These are phyloP conservation scores for Entomortierella beljakovae DNA, from an alignment of 192 early-diverging fungal genomes.

Conservation along the genomic window DNA sequence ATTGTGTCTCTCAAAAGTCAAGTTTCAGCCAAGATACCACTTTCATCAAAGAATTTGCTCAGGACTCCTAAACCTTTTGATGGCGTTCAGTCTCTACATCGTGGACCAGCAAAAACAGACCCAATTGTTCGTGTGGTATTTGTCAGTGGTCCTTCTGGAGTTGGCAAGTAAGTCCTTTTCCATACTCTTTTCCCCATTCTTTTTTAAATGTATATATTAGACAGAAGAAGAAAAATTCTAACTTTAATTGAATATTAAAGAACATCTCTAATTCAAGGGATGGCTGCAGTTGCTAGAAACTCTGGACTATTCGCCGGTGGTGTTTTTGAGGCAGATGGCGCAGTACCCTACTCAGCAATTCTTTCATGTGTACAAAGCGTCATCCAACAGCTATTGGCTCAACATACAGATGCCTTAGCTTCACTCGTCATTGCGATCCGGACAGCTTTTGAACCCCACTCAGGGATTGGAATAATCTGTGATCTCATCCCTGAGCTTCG, in stretches of 20 bases:
- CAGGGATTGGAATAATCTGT: conserved; percentile 48
- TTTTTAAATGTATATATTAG: too few relatives aligned
- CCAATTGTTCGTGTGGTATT: conserved; percentile 47
- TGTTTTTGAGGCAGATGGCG: conserved; percentile 23
- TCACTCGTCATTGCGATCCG: conserved; percentile 41
- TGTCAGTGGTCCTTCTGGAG: conserved; percentile 43
- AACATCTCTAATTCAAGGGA: conserved; percentile 31
- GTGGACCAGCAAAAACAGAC: conserved; percentile 19
- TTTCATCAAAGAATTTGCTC: conserved; percentile 41
- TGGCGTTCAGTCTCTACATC: conserved; percentile 21
- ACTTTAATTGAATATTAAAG: conserved; percentile 1
- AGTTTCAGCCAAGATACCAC: conserved; percentile 24
- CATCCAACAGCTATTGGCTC: conserved; percentile 39
- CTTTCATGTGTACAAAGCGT: conserved; percentile 46
- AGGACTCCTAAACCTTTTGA: conserved; percentile 30
- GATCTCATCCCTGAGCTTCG: conserved; percentile 43
- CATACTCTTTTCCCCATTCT: background rate
- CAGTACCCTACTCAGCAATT: conserved; percentile 42
- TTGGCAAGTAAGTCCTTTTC: conserved; percentile 39
- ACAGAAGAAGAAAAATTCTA: too few relatives aligned
- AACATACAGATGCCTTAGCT: conserved; percentile 42
- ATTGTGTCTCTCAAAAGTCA: conserved; percentile 42
- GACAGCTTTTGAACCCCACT: conserved; percentile 46
- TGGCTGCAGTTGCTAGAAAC: conserved; percentile 34
- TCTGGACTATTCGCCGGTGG: conserved; percentile 48